Evolutionary conservation across 345 rosid genomes (phyloP).

Genomic region (Rhodomyrtus tomentosa): DNA sequence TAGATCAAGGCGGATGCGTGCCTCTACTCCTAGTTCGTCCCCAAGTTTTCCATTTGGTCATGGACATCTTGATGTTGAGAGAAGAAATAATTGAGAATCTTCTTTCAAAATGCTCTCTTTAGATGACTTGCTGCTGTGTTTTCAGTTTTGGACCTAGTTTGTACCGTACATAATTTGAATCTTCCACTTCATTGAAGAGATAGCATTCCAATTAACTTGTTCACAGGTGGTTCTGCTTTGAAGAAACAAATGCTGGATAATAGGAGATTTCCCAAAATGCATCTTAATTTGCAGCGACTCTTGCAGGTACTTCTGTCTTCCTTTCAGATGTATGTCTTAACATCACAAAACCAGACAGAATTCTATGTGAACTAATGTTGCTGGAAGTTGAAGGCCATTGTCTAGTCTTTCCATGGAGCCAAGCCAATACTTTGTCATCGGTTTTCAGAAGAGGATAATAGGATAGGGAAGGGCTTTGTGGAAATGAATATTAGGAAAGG

Average conservation of each 20-base stretch:
- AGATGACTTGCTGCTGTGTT: not conserved
- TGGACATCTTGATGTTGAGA: not conserved
- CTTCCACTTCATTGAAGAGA: not conserved
- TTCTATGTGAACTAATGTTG: not conserved
- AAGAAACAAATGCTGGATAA: conserved; percentile 94
- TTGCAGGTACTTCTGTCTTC: conserved; percentile 47
- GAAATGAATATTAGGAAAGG: not conserved
- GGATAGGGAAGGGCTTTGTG: not conserved
- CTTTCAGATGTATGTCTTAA: not conserved
- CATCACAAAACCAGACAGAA: not conserved
- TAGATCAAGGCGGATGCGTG: not conserved
- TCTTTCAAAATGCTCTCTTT: not conserved
- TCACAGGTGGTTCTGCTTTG: conserved; percentile 68
- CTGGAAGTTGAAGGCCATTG: not conserved
- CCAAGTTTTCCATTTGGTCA: not conserved
- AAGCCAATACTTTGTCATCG: not conserved
- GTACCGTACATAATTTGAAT: not conserved
- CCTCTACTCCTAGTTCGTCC: not conserved
- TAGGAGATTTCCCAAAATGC: conserved; percentile 88
- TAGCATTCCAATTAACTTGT: not conserved
- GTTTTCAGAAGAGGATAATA: not conserved
- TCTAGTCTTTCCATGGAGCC: not conserved
- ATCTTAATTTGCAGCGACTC: conserved; percentile 85
- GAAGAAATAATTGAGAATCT: not conserved
- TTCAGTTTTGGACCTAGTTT: not conserved